Conservation (phyloP, 345 rosid species). For the Schrenkiella parvula region DNA sequence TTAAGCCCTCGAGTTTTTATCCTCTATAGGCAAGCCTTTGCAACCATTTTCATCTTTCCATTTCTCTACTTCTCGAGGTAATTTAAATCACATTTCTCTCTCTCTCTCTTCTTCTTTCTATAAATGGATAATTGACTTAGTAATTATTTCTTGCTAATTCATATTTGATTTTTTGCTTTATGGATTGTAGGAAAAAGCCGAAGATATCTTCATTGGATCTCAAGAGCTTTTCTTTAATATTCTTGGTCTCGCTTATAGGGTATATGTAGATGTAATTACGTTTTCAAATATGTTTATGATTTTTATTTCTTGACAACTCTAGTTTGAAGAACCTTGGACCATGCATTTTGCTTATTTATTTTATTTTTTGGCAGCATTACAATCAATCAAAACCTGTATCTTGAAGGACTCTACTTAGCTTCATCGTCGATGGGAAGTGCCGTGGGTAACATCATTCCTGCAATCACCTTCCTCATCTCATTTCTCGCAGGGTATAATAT, state of each 20-base stretch:
- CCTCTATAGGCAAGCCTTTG: constrained; percentile 44
- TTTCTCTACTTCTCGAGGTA: constrained; percentile 35
- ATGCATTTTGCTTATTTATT: not conserved
- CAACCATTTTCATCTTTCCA: constrained; percentile 38
- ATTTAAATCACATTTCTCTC: not conserved
- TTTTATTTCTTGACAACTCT: not conserved
- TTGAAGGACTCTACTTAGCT: constrained; percentile 40
- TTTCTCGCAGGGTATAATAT: constrained; percentile 28
- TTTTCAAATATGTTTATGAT: not conserved
- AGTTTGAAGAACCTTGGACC: not conserved
- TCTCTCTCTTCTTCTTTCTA: not conserved
- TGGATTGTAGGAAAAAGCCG: constrained; percentile 25
- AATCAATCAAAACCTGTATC: constrained; percentile 35
- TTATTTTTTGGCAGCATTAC: constrained; percentile 28
- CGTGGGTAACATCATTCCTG: constrained; percentile 39
- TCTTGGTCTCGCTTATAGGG: constrained; percentile 40
- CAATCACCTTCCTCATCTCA: constrained; percentile 39
- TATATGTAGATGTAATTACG: not conserved
- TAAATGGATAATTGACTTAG: not conserved
- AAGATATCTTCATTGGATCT: constrained; percentile 25
- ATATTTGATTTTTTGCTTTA: not conserved
- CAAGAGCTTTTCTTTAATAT: constrained; percentile 36
- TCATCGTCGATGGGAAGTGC: constrained; percentile 43
- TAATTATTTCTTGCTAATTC: not conserved
- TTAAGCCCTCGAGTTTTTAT: constrained; percentile 39